Evolutionary conservation across 768 basidiomycete species (phyloP).

Genomic region (Auricularia cornea): DNA sequence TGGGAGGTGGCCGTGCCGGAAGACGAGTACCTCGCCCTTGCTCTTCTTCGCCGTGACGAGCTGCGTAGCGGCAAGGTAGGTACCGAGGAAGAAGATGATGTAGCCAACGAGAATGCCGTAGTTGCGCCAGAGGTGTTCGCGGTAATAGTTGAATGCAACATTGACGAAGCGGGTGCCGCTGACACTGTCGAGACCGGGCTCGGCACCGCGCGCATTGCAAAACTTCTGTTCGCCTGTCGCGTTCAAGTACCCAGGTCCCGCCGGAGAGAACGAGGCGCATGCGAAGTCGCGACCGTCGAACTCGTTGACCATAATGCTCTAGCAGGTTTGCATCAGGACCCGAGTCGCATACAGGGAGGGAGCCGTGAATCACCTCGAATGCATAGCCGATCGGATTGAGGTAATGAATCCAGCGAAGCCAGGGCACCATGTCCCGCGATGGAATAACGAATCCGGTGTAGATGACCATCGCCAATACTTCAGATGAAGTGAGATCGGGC

Average conservation of each 20-base stretch:
- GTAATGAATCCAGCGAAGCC: slow-evolving; percentile 31
- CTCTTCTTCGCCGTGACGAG: slow-evolving; percentile 44
- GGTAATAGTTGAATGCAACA: slow-evolving; percentile 39
- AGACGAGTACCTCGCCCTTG: slow-evolving; percentile 40
- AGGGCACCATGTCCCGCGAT: slow-evolving; percentile 25
- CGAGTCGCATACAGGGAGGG: too few species aligned
- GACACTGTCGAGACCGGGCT: slow-evolving; percentile 22
- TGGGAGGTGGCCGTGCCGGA: slow-evolving; percentile 21
- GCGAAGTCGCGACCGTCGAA: background rate
- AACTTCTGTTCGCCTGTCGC: background rate
- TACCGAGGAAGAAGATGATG: slow-evolving; percentile 55
- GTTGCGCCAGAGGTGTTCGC: slow-evolving; percentile 56
- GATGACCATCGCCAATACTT: slow-evolving; percentile 18
- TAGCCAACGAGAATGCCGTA: slow-evolving; percentile 65
- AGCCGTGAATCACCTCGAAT: background rate
- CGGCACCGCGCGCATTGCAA: slow-evolving; percentile 8
- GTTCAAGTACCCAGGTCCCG: background rate
- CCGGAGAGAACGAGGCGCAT: background rate
- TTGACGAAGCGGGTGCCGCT: slow-evolving; percentile 29
- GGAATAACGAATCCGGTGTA: slow-evolving; percentile 29
- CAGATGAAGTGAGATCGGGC: too few species aligned
- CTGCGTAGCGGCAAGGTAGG: slow-evolving; percentile 57
- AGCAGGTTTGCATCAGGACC: too few species aligned
- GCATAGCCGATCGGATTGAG: slow-evolving; percentile 26
- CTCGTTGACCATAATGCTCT: background rate